Base-by-base conservation (phyloP, 805 yeast species). In the Ogataea methylovora region DNA sequence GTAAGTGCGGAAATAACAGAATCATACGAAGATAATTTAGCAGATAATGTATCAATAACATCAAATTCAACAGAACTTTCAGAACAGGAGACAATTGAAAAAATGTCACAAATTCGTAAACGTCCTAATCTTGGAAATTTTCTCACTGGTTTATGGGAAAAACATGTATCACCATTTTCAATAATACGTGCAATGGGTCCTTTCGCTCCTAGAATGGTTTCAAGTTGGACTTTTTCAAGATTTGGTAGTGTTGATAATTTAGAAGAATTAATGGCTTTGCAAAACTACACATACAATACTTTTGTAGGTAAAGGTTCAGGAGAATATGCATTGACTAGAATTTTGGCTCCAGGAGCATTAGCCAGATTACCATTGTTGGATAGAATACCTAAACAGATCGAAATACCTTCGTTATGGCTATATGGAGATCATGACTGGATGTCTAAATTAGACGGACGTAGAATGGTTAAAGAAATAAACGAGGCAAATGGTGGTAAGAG, bases 351-450 rank as follows among this genome's bases (percentile, higher is more conserved):
- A 7, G 81, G 79, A 10, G 78, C 78, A 0, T 39, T 67, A 16
- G 71, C 84, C 0, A 66, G 70, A 42, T 51, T 72, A 26, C 85
- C 86, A 3, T 52, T 79, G 29, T 42, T 72, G 22, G 78, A 72
- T 41, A 62, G 84, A 44, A 54, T 67, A 44, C 76, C 63, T 12
- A 58, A 43, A 30, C 54, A 65, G 32, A 34, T 58, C 1, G 39
- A 44, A 13, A 41, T 71, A 12, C 75, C 75, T 4, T 63, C 75
- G 1, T 51, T 76, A 21, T 76, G 82, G 79, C 41, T 77, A 17
- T 79, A 79, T 45, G 86, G 86, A 8, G 84, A 77, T 39, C 59
- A 55, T 25, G 86, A 79, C 51, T 79, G 86, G 86, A 79, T 79
- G 85, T 72, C 73, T 40, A 71, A 65, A 34, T 66, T 63, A 30